These are phyloP conservation scores for Globisporangium paroecandrum DNA, from an alignment of 352 stramenopile species.

Conservation along the genomic window DNA sequence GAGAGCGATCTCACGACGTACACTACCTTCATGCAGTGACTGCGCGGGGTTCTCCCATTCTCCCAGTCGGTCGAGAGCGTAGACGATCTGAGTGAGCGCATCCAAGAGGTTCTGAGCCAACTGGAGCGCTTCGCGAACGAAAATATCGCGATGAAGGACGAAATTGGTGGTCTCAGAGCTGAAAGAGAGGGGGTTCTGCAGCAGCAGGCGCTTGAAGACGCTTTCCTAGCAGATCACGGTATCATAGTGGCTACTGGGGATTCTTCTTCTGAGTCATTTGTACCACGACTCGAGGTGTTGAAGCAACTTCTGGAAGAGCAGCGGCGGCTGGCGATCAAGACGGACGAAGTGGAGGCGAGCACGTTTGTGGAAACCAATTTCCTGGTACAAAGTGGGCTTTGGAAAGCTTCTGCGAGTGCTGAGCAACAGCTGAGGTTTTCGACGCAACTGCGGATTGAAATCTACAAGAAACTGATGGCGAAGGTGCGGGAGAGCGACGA, in stretches of 20 bases:
- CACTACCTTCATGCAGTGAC: constrained; percentile 21
- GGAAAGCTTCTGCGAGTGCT: neutral
- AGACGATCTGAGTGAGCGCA: constrained; percentile 26
- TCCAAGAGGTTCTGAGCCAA: constrained; percentile 25
- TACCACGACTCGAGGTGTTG: constrained; percentile 25
- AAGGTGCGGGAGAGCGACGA: neutral
- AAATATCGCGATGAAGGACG: constrained; percentile 18
- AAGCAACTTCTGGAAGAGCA: constrained; percentile 25
- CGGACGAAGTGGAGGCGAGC: constrained; percentile 7
- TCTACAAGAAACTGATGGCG: constrained; percentile 29
- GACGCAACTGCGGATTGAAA: constrained; percentile 17
- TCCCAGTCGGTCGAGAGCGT: constrained; percentile 25
- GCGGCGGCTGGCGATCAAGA: constrained; percentile 9
- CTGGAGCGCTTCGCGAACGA: constrained; percentile 24
- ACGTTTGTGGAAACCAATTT: constrained; percentile 7
- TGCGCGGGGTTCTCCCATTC: constrained; percentile 31
- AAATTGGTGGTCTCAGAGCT: constrained; percentile 10
- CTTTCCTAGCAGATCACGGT: constrained; percentile 22
- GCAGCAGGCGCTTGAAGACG: constrained; percentile 23
- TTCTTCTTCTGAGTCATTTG: neutral
- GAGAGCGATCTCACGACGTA: constrained; percentile 28
- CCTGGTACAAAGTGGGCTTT: constrained; percentile 15
- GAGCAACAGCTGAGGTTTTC: constrained; percentile 9
- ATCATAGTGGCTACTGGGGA: neutral
- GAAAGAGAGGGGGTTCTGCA: constrained; percentile 17